Base-by-base conservation (phyloP, 2,329 filamentous ascomycete species). In the Microdochium paspali region DNA sequence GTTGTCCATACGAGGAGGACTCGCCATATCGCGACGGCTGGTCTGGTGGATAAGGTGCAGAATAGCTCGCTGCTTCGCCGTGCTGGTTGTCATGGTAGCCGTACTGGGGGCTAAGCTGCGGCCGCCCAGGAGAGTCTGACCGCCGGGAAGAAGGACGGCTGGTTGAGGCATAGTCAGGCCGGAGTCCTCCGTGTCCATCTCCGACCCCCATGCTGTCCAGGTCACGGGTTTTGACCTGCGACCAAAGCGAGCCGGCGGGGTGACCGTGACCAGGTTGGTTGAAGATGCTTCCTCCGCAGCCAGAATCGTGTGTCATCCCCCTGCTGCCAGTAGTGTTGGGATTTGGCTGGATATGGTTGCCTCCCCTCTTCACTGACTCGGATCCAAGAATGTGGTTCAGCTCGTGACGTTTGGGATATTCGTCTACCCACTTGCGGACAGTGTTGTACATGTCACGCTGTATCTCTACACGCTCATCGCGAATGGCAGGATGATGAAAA, bases 381-480 rank as follows among this genome's bases (percentile, higher is more conserved):
- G 90, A 89, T 44, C 80, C 84, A 10, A 98, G 76, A n/a, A 93
- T 60, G 46, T 79, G 70, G 60, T 94, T 84, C 18, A 97, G 72
- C 46, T 81, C 76, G 46, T 79, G 70, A 40, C 81, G 80, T 51
- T 85, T 82, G 3, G 81, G 73, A 49, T 84, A 76, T 54, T 82
- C 77, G 45, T 87, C 77, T 0, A 80, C 84, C 91, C 91, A 98
- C 50, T 78, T 75, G 57, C 86, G 79, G 2, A 98, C 89, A 0
- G 86, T 88, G 47, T 82, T 76, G 68, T 87, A 97, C 93, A 98
- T 98, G 46, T 83, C 82, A 42, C 80, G 77, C 54, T 97, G 93
- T 24, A 93, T 82, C 61, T 95, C 87, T 49, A 87, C 71, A 48
- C 74, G 72, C 47, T 86, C 82, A 56, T 93, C 79, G 23, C 91